A percentile compares a stretch with the other conserved stretches of the same genome.
These are phyloP conservation scores for Primulina tabacum DNA, from an alignment of 257 asterid species.

Conservation along the genomic window DNA sequence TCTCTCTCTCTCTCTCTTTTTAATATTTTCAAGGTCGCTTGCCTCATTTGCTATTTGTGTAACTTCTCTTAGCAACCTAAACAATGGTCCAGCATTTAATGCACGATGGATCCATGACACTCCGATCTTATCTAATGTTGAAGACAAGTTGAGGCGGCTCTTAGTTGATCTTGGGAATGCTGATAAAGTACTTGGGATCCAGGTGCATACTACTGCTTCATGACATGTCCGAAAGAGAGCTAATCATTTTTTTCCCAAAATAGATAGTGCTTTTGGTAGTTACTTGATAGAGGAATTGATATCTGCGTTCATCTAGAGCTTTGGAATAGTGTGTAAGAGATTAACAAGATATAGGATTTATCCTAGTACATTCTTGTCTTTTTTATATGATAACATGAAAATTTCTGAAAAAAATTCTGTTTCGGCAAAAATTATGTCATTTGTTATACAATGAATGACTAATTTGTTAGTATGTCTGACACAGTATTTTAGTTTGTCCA, in stretches of 20 bases:
- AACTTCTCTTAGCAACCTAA: conserved; percentile 64
- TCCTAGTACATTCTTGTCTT: background rate
- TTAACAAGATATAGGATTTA: background rate
- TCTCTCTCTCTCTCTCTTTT: conserved; percentile 12
- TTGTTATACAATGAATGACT: background rate
- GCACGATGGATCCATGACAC: conserved; percentile 71
- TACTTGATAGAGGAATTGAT: background rate
- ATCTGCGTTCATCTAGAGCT: background rate
- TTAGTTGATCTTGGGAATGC: conserved; percentile 78
- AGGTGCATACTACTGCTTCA: conserved; percentile 44
- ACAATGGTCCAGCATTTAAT: conserved; percentile 60
- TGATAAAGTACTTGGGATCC: conserved; percentile 92
- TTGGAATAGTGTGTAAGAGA: background rate
- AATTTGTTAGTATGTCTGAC: conserved; percentile 7
- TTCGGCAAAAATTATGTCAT: background rate
- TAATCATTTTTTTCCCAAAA: background rate
- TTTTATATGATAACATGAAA: conserved; percentile 2
- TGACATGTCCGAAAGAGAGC: conserved; percentile 10
- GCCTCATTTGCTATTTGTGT: conserved; percentile 30
- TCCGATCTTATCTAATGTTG: conserved; percentile 77
- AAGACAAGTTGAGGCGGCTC: conserved; percentile 79
- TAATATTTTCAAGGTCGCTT: conserved; percentile 17
- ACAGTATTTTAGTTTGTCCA: background rate
- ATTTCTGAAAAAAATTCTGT: background rate
- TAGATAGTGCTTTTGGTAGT: background rate